Base-by-base conservation (phyloP, 2,329 filamentous ascomycete species). In the Davidsoniella eucalypti region DNA sequence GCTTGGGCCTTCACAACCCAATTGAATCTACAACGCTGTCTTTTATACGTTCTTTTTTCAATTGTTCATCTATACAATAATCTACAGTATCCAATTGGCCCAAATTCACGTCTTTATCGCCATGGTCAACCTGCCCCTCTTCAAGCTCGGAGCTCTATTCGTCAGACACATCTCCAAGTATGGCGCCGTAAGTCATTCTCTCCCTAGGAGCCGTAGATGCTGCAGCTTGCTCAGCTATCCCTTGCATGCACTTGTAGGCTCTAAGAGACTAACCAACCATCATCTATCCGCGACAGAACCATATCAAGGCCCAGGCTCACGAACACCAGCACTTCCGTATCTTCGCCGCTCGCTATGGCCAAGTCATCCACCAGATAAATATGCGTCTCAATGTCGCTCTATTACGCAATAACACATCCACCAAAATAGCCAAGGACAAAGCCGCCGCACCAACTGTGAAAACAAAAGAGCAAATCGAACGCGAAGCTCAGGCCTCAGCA, bases 111-210 rank as follows among this genome's bases (percentile, higher is more conserved):
- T 14, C 25, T 5, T 47, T 7, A 29, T n/a, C 39, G 47, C 54
- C 49, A 82, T 82, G 78, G 78, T 82, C 42, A 71, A 77, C 51
- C 67, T 82, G 38, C 78, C 78, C 17, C 67, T 82, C 16, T 82
- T 82, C 65, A 82, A 82, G 65, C 74, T 82, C 56, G 78, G 72
- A 18, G 63, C 77, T 51, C 68, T 82, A 44, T 78, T 82, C 56
- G 68, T 82, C 59, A 72, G 76, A 57, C 78, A 82, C 60, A 64
- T 82, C 49, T 82, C 78, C 51, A 82, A 82, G 64, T 82, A 82
- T 68, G 78, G 78, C 59, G 78, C 78, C 50, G 78, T 82, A 72
- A 57, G 76, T 65, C 44, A 25, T n/a, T 23, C 21, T 49, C 8
- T 16, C 39, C 37, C 33, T 12, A 16, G 36, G 18, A 39, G 6